phyloP scores from a whole-genome alignment of 2,329 filamentous ascomycete genomes.

The Chaetomium sp. region DNA sequence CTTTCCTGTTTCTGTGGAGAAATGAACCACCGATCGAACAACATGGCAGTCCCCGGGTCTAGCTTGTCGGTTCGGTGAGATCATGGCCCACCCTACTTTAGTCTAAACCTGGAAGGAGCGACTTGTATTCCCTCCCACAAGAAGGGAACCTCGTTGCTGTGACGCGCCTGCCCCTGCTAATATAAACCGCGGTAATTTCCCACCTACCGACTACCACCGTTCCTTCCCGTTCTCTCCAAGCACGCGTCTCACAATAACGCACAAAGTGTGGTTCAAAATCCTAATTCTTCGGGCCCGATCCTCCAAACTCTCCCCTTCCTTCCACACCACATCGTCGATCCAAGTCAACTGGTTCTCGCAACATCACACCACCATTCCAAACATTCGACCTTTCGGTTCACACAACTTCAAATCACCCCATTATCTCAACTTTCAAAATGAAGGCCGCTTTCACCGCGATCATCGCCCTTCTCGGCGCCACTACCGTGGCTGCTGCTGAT shows the following conservation, averaged over 20 bases:
- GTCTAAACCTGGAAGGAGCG: slow-evolving; percentile 7
- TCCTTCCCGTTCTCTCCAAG: no score
- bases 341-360: slow-evolving; percentile 1
- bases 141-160: slow-evolving; percentile 1
- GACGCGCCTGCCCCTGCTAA: slow-evolving; percentile 11
- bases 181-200: slow-evolving; percentile 13
- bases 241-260: no score
- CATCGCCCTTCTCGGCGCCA: slow-evolving; percentile 33
- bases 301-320: background rate
- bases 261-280: no score
- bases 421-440: slow-evolving; percentile 36
- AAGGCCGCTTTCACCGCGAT: slow-evolving; percentile 38
- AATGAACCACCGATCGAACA: slow-evolving; percentile 1
- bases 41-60: background rate
- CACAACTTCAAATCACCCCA: background rate
- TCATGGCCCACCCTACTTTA: slow-evolving; percentile 3
- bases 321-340: slow-evolving; percentile 1
- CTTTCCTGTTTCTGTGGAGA: slow-evolving; percentile 5
- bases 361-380: background rate
- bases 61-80: background rate
- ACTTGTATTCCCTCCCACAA: slow-evolving; percentile 12
- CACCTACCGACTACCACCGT: background rate
- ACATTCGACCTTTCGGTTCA: background rate
- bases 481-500: slow-evolving; percentile 37
- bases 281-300: background rate